Conservation (phyloP, 768 basidiomycete species). For the Fibroporia radiculosa region DNA sequence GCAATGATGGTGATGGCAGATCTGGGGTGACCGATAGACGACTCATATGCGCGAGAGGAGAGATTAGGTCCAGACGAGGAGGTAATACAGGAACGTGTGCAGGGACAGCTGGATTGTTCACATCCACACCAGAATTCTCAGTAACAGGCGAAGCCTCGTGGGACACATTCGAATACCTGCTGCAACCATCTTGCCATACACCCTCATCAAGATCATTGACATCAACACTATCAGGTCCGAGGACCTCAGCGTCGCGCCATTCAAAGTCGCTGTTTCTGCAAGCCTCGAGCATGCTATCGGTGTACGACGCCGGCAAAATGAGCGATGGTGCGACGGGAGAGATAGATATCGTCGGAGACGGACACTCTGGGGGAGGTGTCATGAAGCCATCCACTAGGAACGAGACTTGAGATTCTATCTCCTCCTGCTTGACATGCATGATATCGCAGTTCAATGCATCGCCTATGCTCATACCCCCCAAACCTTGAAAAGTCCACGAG, state of each 20-base stretch:
- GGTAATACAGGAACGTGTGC: neutral
- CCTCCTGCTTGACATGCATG: constrained; percentile 22
- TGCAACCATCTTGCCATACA: constrained; percentile 17
- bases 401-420: constrained; percentile 15
- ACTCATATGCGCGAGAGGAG: neutral
- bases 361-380: constrained; percentile 7
- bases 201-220: constrained; percentile 35
- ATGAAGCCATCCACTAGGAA: constrained; percentile 10
- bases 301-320: neutral
- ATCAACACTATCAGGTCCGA: constrained; percentile 38
- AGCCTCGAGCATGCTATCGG: constrained; percentile 6
- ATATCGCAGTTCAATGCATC: constrained; percentile 22
- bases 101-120: neutral
- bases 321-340: constrained; percentile 10
- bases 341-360: constrained; percentile 6
- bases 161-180: neutral
- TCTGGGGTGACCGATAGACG: neutral
- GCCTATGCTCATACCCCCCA: constrained; percentile 12
- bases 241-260: constrained; percentile 38
- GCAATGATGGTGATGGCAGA: constrained; percentile 12
- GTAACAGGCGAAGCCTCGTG: neutral
- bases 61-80: neutral
- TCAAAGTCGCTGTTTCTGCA: constrained; percentile 19
- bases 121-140: neutral
- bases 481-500: constrained; percentile 37